Evolutionary conservation across 192 early-diverging fungal genomes (phyloP), one percentile per base, ranked within the genome.

Genomic region (Entomortierella lignicola): DNA sequence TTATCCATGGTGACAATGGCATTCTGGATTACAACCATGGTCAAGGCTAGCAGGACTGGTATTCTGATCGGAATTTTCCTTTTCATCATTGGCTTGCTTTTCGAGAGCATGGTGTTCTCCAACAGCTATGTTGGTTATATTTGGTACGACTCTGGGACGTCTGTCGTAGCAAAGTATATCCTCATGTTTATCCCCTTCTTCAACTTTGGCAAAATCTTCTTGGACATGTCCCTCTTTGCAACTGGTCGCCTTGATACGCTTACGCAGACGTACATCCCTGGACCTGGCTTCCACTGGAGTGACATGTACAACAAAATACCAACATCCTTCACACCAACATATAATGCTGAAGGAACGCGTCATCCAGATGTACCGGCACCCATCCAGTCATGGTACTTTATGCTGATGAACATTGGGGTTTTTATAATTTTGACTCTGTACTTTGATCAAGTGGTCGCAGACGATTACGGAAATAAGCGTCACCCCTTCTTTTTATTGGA

Each of bases 31-130:
- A 93, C 92, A 7, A 89, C 88, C 29, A 85, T 94, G 64, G 89
- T 91, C 41, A 83, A 89, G 53, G 59, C 73, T 23, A 74, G 89
- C 58, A 69, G 89, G 20, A 87, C 87, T 2, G 93, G 88, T 21
- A 83, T 94, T 32, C 67, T 94, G 60, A 80, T 91, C 55, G 92
- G 92, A 54, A 94, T 94, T 60, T 94, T 94, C 62, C 42, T 93
- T 37, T 94, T 94, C 66, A 89, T 94, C 32, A 91, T 94, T 71
- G 93, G 93, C 3, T 81, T 94, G 25, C 62, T 94, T 25, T 94
- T 94, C 73, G 85, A 92, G 67, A 80, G 69, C 12, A 85, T 85
- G 56, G 82, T 82, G 26, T 88, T 85, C 50, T 85, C 82, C 64
- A 71, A 74, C 48, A 30, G 39, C 18, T 85, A 53, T 65, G 65